phyloP scores from a whole-genome alignment of 768 basidiomycete species.

The Lactarius sp. region DNA sequence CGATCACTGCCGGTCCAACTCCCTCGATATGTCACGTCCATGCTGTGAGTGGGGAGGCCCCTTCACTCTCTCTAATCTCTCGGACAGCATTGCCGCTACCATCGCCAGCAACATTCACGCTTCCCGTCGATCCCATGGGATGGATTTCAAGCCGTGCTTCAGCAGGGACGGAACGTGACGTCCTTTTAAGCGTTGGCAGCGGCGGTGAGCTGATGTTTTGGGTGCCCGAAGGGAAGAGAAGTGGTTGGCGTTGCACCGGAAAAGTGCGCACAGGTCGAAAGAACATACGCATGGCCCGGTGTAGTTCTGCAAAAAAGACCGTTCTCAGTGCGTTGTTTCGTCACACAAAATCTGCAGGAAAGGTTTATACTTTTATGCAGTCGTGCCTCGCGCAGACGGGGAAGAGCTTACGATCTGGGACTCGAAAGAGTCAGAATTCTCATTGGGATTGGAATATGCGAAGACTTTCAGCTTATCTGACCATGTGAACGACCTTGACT shows the following conservation, averaged over 20 bases:
- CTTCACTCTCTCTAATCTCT: slow-evolving; percentile 44
- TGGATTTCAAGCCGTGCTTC: slow-evolving; percentile 45
- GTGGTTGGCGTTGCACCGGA: slow-evolving; percentile 63
- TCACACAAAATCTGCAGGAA: background rate
- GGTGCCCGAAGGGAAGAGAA: slow-evolving; percentile 42
- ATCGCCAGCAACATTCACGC: slow-evolving; percentile 41
- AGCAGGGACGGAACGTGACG: slow-evolving; percentile 49
- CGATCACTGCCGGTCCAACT: slow-evolving; percentile 54
- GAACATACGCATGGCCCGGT: slow-evolving; percentile 65
- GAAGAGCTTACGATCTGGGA: slow-evolving; percentile 95
- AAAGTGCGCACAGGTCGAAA: slow-evolving; percentile 65
- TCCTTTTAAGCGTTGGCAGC: slow-evolving; percentile 71
- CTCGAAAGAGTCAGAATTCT: slow-evolving; percentile 89
- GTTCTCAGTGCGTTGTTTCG: slow-evolving; percentile 58
- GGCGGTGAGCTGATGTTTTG: slow-evolving; percentile 85
- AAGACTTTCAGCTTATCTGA: slow-evolving; percentile 48
- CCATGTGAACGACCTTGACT: slow-evolving; percentile 78
- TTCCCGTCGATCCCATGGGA: slow-evolving; percentile 86
- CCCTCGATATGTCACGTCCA: slow-evolving; percentile 50
- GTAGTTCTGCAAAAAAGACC: slow-evolving; percentile 90
- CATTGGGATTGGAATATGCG: slow-evolving; percentile 79
- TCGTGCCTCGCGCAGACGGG: slow-evolving; percentile 53
- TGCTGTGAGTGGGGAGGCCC: slow-evolving; percentile 34
- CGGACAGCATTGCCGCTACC: slow-evolving; percentile 50
- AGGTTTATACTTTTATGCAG: slow-evolving; percentile 35